Base-by-base conservation (phyloP, 352 stramenopile species). In the Phytopythium montanum region DNA sequence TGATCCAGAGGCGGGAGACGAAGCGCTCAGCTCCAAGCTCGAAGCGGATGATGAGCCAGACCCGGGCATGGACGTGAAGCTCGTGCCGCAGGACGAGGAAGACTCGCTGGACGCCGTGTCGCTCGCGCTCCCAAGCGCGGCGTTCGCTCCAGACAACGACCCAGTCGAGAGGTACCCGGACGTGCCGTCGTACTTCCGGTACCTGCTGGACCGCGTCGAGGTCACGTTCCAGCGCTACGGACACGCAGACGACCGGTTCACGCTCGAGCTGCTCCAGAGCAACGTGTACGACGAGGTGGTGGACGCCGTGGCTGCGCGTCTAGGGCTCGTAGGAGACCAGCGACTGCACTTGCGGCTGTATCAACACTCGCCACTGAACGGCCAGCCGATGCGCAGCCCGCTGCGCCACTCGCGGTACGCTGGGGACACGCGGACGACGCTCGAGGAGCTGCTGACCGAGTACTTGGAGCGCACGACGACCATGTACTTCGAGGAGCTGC, bases 121-220 rank as follows among this genome's bases (percentile, higher is more conserved):
- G 18, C 26, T 54, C 52, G 21, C 29, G 25, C 52, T 53, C n/a
- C 53, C 60, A 51, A 69, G 60, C 21, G 39, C 54, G 23, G 52
- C 57, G 31, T 45, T 62, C 44, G 51, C 9, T 12, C n/a, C 42
- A 9, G 42, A 49, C 21, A 49, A 10, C 18, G 21, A 21, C 42
- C 4, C 25, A 12, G 45, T 23, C 45, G 80, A 90, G 54, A 61
- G 61, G 34, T 94, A 94, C 70, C 76, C 85, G 0, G 71, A 88
- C 52, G 81, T 92, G 21, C 78, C 70, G 31, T 82, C 70, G 1
- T 96, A 94, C 65, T 94, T 96, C 34, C 76, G 76, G 56, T 96
- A 94, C 51, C 55, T 94, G 49, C 62, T 95, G 23, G 83, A 95
- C 67, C 84, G 85, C 13, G 72, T 93, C 19, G 87, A 95, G 36